Evolutionary conservation across 108 stramenopile genomes (phyloP).

Genomic region (Discostella stelligeroides): DNA sequence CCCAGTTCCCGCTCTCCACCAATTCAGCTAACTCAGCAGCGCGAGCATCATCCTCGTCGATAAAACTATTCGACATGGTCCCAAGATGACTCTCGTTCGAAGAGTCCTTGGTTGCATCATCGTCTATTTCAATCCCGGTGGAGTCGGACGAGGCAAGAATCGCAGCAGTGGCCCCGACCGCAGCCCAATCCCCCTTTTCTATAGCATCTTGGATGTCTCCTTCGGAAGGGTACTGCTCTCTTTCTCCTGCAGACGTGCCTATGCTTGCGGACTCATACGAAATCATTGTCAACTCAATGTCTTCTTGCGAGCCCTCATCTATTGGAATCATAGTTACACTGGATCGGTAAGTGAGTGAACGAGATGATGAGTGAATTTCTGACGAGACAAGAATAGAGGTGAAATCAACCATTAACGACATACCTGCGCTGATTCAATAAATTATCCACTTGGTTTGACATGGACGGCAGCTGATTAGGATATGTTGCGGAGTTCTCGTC

Average conservation of each 20-base stretch:
- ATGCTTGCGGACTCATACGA: conserved; percentile 3
- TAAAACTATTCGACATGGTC: too few relatives aligned
- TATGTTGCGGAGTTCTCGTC: conserved; percentile 24
- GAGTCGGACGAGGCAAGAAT: conserved; percentile 71
- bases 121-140: not conserved
- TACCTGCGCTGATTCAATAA: conserved; percentile 28
- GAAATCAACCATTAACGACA: not conserved
- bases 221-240: conserved; percentile 9
- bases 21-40: conserved; percentile 42
- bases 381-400: not conserved
- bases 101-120: conserved; percentile 5
- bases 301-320: conserved; percentile 14
- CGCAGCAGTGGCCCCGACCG: conserved; percentile 87
- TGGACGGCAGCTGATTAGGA: conserved; percentile 22
- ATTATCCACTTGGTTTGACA: conserved; percentile 30
- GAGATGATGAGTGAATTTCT: not conserved
- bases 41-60: conserved; percentile 17
- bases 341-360: not conserved
- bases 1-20: conserved; percentile 48
- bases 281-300: not conserved
- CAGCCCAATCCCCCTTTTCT: conserved; percentile 86
- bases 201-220: conserved; percentile 74
- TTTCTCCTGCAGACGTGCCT: too few relatives aligned
- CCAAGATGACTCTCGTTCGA: too few relatives aligned
- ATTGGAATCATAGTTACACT: conserved; percentile 45